phyloP scores from a whole-genome alignment of 2,329 filamentous ascomycete species.

The Neonectria neomacrospora region DNA sequence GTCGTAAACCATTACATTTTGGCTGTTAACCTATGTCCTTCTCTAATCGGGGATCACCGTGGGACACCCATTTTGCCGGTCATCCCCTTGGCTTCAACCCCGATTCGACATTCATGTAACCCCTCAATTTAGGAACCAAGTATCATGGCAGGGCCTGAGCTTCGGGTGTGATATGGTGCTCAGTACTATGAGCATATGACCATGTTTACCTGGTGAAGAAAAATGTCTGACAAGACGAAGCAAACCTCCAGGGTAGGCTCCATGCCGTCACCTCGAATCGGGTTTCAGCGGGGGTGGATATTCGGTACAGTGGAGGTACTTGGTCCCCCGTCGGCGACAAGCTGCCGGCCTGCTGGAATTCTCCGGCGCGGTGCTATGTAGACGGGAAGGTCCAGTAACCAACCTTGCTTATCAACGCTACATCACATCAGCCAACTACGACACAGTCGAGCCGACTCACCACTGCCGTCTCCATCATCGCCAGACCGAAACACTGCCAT shows the following conservation, averaged over 20 bases:
- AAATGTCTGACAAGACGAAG: neutral
- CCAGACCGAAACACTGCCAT: neutral
- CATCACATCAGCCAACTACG: constrained; percentile 2
- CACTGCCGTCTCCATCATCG: neutral
- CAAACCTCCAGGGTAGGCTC: constrained; percentile 8
- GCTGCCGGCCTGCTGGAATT: constrained; percentile 2
- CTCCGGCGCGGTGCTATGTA: constrained; percentile 6
- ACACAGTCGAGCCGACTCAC: neutral
- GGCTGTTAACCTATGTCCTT: too few species aligned
- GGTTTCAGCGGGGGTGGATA: constrained; percentile 17
- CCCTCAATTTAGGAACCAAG: too few species aligned
- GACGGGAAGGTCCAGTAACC: constrained; percentile 19
- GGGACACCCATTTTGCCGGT: too few species aligned
- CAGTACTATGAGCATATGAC: neutral
- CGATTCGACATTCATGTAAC: too few species aligned
- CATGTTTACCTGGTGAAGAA: too few species aligned
- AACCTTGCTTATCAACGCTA: constrained; percentile 26
- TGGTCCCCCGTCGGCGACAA: constrained; percentile 11
- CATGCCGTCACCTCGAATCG: neutral
- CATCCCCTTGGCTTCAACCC: too few species aligned
- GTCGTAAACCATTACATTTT: too few species aligned
- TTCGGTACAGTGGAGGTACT: constrained; percentile 15
- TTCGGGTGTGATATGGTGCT: neutral
- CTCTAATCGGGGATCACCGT: too few species aligned
- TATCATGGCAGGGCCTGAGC: too few species aligned